Percentiles rank a stretch among this genome's conserved stretches.
Evolutionary conservation across 805 yeast species (phyloP).

Genomic region (Yamadazyma nakazawae): DNA sequence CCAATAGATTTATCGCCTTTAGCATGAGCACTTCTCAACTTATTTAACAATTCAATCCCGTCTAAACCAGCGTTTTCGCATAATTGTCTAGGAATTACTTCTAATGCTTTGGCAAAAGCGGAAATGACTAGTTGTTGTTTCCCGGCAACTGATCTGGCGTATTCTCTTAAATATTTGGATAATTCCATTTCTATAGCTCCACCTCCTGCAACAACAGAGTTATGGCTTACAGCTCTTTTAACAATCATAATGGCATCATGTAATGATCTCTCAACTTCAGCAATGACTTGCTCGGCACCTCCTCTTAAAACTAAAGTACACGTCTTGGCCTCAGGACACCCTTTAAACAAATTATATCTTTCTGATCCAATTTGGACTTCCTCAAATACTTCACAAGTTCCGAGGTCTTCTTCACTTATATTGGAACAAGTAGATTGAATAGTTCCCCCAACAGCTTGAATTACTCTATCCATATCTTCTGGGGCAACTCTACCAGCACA

Average conservation of each 20-base stretch:
- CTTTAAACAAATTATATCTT: constrained; percentile 88
- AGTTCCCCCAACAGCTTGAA: constrained; percentile 90
- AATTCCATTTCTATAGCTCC: constrained; percentile 99
- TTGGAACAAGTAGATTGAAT: constrained; percentile 75
- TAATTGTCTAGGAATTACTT: constrained; percentile 93
- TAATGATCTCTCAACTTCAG: constrained; percentile 94
- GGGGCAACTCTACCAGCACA: constrained; percentile 93
- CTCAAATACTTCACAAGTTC: constrained; percentile 82
- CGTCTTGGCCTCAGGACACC: constrained; percentile 89
- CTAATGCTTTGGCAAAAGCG: constrained; percentile 92
- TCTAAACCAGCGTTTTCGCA: constrained; percentile 99
- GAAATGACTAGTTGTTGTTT: constrained; percentile 91
- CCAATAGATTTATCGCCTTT: constrained; percentile 92
- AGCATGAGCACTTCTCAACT: constrained; percentile 89
- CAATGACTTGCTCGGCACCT: constrained; percentile 97
- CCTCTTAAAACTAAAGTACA: constrained; percentile 94
- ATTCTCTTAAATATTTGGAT: constrained; percentile 82
- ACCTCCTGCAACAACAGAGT: constrained; percentile 93
- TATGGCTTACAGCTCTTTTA: constrained; percentile 86
- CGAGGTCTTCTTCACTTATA: constrained; percentile 67
- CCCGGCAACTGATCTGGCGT: constrained; percentile 85
- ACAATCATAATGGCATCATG: constrained; percentile 99
- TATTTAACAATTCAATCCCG: constrained; percentile 89
- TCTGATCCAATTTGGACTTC: constrained; percentile 96
- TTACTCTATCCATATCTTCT: constrained; percentile 90